phyloP scores from a whole-genome alignment of 1,139 yeast genomes.

The Ashbya aceris region DNA sequence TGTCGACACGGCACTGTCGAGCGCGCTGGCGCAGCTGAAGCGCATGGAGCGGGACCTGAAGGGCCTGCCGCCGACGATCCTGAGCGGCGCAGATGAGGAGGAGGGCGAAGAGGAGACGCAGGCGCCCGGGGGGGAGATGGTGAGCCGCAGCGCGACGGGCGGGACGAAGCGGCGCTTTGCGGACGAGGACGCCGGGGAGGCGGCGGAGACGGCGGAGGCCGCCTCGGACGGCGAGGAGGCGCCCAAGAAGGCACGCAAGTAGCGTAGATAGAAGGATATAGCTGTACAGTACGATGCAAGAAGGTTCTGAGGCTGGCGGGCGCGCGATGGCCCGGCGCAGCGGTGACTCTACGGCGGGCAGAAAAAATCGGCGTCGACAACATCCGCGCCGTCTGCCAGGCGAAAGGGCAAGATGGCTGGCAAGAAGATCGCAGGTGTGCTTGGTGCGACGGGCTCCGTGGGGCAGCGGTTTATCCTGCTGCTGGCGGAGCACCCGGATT shows the following conservation, averaged over 20 bases:
- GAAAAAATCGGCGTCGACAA: no score
- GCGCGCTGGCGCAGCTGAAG: slow-evolving; percentile 48
- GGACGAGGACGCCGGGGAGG: slow-evolving; percentile 14
- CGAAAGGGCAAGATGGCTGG: slow-evolving; percentile 10
- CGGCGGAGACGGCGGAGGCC: neutral
- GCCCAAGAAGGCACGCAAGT: neutral
- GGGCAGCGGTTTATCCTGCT: slow-evolving; percentile 92
- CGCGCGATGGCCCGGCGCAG: no score
- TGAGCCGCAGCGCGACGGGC: slow-evolving; percentile 24
- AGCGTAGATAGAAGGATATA: no score
- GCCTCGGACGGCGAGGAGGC: neutral
- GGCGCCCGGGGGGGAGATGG: slow-evolving; percentile 15
- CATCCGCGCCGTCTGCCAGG: no score
- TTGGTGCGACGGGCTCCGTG: slow-evolving; percentile 97
- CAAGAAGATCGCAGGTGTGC: slow-evolving; percentile 57
- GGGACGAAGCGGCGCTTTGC: slow-evolving; percentile 23
- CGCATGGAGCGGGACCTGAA: slow-evolving; percentile 63
- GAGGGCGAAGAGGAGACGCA: slow-evolving; percentile 10
- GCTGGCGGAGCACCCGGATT: slow-evolving; percentile 80
- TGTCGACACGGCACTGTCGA: slow-evolving; percentile 25
- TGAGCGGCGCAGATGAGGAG: slow-evolving; percentile 26
- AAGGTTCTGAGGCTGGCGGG: no score
- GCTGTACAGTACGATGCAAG: no score
- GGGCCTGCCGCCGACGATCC: slow-evolving; percentile 54
- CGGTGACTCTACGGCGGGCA: no score